Percentiles rank a stretch among this genome's conserved stretches.
Evolutionary conservation across 371 early-diverging fungal species (phyloP).

Genomic region (Vairimorpha ceranae): DNA sequence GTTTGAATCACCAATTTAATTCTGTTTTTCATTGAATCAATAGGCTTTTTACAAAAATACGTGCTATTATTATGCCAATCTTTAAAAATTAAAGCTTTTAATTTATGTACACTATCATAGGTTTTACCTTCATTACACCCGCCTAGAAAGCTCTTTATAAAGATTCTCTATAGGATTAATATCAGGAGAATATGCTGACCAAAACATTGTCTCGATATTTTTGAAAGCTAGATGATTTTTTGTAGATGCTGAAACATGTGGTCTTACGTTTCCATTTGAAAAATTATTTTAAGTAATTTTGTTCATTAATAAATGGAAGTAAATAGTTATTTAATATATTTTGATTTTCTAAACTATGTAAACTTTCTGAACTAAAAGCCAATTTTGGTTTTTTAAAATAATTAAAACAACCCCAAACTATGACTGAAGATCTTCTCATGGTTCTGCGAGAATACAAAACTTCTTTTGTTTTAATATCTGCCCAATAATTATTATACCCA

Average conservation of each 20-base stretch:
- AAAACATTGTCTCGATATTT: neutral
- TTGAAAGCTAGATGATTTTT: neutral
- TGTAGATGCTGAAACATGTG: constrained; percentile 5
- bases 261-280: neutral
- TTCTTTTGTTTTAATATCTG: neutral
- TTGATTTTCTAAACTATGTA: neutral
- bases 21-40: neutral
- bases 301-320: constrained; percentile 4
- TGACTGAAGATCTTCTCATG: neutral
- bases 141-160: neutral
- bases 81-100: neutral
- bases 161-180: neutral
- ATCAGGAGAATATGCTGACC: neutral
- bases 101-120: neutral
- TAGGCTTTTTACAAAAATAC: neutral
- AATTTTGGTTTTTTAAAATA: neutral
- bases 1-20: neutral
- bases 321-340: neutral
- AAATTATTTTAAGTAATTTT: neutral
- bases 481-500: neutral
- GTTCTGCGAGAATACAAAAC: constrained; percentile 2
- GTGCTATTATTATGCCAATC: neutral
- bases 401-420: constrained; percentile 6
- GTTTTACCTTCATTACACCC: neutral
- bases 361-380: neutral